These are phyloP conservation scores for Moesziomyces globuligerus DNA, from an alignment of 1,284 basidiomycete species.

Conservation along the genomic window DNA sequence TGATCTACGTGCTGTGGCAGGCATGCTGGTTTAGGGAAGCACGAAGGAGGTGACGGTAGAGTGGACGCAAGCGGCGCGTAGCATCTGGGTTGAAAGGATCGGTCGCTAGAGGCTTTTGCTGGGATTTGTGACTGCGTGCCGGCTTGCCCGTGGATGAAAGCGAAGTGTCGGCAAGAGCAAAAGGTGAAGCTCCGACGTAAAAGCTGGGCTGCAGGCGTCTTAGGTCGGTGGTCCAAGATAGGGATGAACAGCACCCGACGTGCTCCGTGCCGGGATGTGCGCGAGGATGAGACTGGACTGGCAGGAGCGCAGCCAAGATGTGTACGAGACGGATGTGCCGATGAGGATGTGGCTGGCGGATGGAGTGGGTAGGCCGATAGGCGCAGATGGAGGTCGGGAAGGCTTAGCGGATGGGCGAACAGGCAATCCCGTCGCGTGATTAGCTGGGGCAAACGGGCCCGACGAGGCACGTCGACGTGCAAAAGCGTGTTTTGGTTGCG, in stretches of 20 bases:
- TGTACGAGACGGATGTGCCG: conserved; percentile 5
- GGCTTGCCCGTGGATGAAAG: no score
- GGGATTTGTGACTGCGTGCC: not conserved
- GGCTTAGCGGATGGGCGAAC: conserved; percentile 10
- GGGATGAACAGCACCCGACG: no score
- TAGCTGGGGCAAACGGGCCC: conserved; percentile 3
- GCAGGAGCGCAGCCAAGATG: no score
- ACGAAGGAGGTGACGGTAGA: conserved; percentile 4
- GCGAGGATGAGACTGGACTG: no score
- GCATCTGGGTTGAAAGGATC: conserved; percentile 22
- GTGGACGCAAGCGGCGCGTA: conserved; percentile 14
- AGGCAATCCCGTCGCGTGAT: conserved; percentile 33
- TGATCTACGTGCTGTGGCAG: conserved; percentile 30
- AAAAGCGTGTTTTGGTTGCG: conserved; percentile 42
- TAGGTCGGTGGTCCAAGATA: no score
- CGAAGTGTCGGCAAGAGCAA: no score
- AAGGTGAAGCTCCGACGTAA: no score
- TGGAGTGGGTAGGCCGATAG: conserved; percentile 4
- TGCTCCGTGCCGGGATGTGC: no score
- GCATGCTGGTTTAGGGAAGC: conserved; percentile 24
- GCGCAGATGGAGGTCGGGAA: conserved; percentile 27
- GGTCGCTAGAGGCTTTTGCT: not conserved
- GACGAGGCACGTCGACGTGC: conserved; percentile 13
- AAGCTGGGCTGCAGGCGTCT: no score
- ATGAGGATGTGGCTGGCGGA: not conserved